Percentiles rank a stretch among this genome's conserved stretches.
phyloP scores from a whole-genome alignment of 108 stramenopile genomes.

The Fistulifera solaris region DNA sequence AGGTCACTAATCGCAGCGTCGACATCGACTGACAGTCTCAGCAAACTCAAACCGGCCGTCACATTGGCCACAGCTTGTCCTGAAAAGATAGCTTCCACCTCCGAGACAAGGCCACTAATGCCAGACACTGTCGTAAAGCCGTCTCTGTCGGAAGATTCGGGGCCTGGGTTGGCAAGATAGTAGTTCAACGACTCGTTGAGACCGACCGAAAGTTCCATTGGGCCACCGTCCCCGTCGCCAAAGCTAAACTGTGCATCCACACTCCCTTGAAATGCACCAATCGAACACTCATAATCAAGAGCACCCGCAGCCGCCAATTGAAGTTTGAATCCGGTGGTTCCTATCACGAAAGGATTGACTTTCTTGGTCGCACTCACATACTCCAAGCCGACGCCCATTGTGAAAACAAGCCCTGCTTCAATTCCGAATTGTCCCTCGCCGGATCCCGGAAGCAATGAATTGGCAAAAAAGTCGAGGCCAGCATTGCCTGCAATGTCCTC shows the following conservation, averaged over 20 bases:
- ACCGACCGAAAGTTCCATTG: conserved; percentile 12
- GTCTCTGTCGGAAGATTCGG: background rate
- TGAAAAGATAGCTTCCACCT: conserved; percentile 7
- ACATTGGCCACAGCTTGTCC: conserved; percentile 9
- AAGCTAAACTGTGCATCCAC: conserved; percentile 10
- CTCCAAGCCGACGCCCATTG: conserved; percentile 14
- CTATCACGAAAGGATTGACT: conserved; percentile 20
- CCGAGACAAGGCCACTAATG: conserved; percentile 9
- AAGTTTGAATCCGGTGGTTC: conserved; percentile 17
- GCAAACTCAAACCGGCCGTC: background rate
- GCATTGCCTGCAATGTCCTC: conserved; percentile 15
- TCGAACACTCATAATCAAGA: conserved; percentile 13
- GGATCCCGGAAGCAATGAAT: conserved; percentile 6
- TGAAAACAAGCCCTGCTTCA: conserved; percentile 11
- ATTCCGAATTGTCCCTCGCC: conserved; percentile 10
- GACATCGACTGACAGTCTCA: background rate
- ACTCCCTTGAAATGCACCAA: conserved; percentile 16
- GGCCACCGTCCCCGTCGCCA: background rate
- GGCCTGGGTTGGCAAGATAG: conserved; percentile 10
- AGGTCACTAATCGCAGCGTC: conserved; percentile 13
- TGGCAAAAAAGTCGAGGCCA: conserved; percentile 1
- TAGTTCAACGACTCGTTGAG: conserved; percentile 22
- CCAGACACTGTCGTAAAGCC: conserved; percentile 3
- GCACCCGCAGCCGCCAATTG: conserved; percentile 9
- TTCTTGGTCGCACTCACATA: conserved; percentile 8